Evolutionary conservation across 345 rosid species (phyloP), one percentile per base, ranked within the genome.

Genomic region (Eucalyptus viminalis): DNA sequence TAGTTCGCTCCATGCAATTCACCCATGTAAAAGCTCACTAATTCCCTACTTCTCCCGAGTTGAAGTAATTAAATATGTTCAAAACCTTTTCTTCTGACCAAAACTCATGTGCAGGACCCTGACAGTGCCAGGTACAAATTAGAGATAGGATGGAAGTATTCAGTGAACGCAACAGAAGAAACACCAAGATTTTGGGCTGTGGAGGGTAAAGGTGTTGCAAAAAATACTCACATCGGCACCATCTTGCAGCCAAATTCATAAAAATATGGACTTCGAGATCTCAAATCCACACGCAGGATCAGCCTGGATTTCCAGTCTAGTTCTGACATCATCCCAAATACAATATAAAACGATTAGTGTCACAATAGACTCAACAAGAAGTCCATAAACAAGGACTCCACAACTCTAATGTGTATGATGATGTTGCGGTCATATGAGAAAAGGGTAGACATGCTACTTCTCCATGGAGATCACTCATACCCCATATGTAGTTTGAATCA

Each of bases 241-340:
- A 97, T 91, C 92, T 97, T 97, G 96, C 97, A 95, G 62, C 97
- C 99, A 89, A 97, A 94, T 91, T 97, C 98, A 80, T 96, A 96
- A 88, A 98, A 98, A 89, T 95, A 95, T 14, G 90, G 94, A 88
- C 96, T 95, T 9, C 96, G 94, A 51, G 97, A 95, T 93, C 92
- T 94, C 87, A 97, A 94, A 95, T 97, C 99, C 89, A 95, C 99
- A 91, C 94, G 96, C 95, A 72, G 99, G 97, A 91, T 97, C 99
- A 25, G 98, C 98, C 89, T 96, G 99, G 87, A 97, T 93, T 93
- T 96, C 99, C 80, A 95, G 89, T 93, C 96, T 94, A 87, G 97
- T 95, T 92, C 98, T 97, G 93, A 80, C 14, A 60, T 44, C 45
- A 43, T 43, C 85, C 85, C 80, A 47, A 43, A 85, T 37, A 43